phyloP scores from a whole-genome alignment of 2,329 filamentous ascomycete genomes.

The Diaporthe sp. region DNA sequence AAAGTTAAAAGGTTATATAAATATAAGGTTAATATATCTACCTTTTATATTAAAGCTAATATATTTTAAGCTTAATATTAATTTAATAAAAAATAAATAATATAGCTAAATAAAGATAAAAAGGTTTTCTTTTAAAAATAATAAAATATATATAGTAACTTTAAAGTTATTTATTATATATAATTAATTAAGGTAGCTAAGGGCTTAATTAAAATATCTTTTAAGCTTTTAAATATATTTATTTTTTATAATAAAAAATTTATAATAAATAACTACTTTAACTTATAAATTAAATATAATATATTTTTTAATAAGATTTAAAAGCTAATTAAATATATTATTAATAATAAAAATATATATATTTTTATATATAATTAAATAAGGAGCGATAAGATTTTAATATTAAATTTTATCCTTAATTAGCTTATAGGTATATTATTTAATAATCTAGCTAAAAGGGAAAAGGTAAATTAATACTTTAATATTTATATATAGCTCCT shows the following conservation, averaged over 20 bases:
- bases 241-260: not conserved
- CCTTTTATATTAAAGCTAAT: not conserved
- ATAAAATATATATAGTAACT: not conserved
- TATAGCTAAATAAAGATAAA: not conserved
- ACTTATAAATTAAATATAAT: not conserved
- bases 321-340: not conserved
- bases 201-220: not conserved
- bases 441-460: not conserved
- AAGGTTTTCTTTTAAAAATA: not conserved
- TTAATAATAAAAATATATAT: not conserved
- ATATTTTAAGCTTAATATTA: not conserved
- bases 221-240: not conserved
- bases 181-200: not conserved
- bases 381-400: rapidly evolving
- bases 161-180: not conserved
- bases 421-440: not conserved
- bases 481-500: not conserved
- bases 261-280: not conserved
- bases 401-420: not conserved
- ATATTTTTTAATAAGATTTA: not conserved
- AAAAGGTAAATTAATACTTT: not conserved
- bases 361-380: not conserved
- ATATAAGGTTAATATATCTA: not conserved
- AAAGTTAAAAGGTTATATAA: too few species aligned
- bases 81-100: not conserved